Evolutionary conservation across 345 rosid genomes (phyloP).

Genomic region (Microthlaspi erraticum): DNA sequence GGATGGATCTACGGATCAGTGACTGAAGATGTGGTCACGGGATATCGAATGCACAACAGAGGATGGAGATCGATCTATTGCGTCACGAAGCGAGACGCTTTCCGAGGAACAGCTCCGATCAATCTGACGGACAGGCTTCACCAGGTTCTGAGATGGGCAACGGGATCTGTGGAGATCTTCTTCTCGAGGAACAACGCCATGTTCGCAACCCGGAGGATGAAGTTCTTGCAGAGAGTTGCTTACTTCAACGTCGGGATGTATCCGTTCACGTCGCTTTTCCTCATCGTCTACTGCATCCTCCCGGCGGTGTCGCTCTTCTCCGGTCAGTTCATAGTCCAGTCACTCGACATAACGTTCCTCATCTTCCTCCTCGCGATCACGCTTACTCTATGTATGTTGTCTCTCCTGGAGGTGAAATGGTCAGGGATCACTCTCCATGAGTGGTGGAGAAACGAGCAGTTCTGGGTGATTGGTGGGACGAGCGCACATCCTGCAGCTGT

Average conservation of each 20-base stretch:
- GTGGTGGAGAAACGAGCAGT: slow-evolving; percentile 89
- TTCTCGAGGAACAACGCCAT: slow-evolving; percentile 79
- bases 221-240: slow-evolving; percentile 70
- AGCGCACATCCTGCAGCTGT: slow-evolving; percentile 88
- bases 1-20: slow-evolving; percentile 92
- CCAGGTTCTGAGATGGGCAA: slow-evolving; percentile 89
- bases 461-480: slow-evolving; percentile 84
- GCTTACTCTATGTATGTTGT: slow-evolving; percentile 62
- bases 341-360: slow-evolving; percentile 59
- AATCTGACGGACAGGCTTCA: slow-evolving; percentile 79
- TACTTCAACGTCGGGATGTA: slow-evolving; percentile 81
- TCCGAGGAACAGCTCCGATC: slow-evolving; percentile 79
- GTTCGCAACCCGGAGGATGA: slow-evolving; percentile 64
- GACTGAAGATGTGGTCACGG: slow-evolving; percentile 83
- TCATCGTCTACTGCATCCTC: slow-evolving; percentile 72
- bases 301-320: slow-evolving; percentile 75
- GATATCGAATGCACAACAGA: slow-evolving; percentile 78
- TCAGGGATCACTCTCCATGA: slow-evolving; percentile 81
- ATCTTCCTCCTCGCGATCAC: slow-evolving; percentile 64
- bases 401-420: slow-evolving; percentile 79
- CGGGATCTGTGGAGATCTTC: slow-evolving; percentile 83
- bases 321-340: slow-evolving; percentile 75
- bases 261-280: slow-evolving; percentile 81
- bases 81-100: slow-evolving; percentile 78
- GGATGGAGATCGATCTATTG: slow-evolving; percentile 90